phyloP scores from a whole-genome alignment of 495 filamentous ascomycete genomes.

The Lasiosphaeria miniovina region DNA sequence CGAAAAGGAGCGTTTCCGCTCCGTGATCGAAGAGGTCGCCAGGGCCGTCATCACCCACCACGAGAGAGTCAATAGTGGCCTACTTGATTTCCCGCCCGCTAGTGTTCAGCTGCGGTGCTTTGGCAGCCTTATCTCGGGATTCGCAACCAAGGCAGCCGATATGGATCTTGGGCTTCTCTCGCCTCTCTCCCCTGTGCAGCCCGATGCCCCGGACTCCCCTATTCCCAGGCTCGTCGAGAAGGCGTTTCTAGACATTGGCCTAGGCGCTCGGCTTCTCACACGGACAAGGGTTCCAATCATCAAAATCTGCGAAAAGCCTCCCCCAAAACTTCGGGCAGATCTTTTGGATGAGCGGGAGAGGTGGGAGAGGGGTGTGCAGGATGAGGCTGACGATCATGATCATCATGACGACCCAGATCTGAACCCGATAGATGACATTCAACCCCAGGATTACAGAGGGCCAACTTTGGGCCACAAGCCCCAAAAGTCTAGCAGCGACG shows the following conservation, averaged over 20 bases:
- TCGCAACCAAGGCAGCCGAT: slow-evolving; percentile 69
- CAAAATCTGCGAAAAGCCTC: slow-evolving; percentile 70
- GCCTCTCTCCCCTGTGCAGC: slow-evolving; percentile 45
- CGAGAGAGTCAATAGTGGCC: slow-evolving; percentile 39
- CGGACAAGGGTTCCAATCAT: slow-evolving; percentile 78
- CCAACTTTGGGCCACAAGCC: background rate
- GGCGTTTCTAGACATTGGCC: slow-evolving; percentile 63
- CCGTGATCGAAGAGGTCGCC: slow-evolving; percentile 54
- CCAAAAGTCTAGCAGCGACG: no score
- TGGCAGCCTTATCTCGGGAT: slow-evolving; percentile 70
- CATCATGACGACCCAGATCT: slow-evolving; percentile 30
- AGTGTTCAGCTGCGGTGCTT: slow-evolving; percentile 63
- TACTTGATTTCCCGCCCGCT: slow-evolving; percentile 39
- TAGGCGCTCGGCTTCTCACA: slow-evolving; percentile 66
- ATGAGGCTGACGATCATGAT: slow-evolving; percentile 43
- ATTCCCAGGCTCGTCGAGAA: slow-evolving; percentile 66
- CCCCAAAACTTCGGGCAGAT: slow-evolving; percentile 44
- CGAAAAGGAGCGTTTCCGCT: slow-evolving; percentile 62
- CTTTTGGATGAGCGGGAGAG: slow-evolving; percentile 57
- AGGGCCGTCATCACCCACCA: slow-evolving; percentile 49
- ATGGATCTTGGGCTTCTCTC: slow-evolving; percentile 73
- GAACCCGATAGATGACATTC: slow-evolving; percentile 13
- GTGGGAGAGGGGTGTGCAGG: slow-evolving; percentile 53
- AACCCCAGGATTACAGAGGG: slow-evolving; percentile 8
- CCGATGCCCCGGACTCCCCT: slow-evolving; percentile 49